Conservation (phyloP, 2,329 filamentous ascomycete genomes). For the Curvularia verruculosa region DNA sequence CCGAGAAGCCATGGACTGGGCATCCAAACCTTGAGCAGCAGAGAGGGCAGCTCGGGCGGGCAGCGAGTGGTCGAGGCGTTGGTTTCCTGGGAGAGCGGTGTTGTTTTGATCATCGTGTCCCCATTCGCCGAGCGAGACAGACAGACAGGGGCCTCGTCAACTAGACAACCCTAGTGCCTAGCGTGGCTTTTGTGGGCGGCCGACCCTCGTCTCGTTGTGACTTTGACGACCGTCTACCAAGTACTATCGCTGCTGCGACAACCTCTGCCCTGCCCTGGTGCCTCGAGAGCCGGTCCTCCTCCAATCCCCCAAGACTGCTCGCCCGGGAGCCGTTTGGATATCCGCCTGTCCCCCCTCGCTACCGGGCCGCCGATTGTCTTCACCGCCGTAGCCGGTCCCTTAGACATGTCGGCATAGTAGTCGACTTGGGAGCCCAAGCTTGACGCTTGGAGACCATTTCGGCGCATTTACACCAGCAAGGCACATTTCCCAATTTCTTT, state of each 20-base stretch:
- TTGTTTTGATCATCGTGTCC: conserved; percentile 26
- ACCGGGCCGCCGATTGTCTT: conserved; percentile 15
- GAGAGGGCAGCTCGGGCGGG: not conserved
- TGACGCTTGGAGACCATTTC: conserved; percentile 34
- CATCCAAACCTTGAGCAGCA: not conserved
- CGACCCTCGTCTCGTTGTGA: conserved; percentile 16
- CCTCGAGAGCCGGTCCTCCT: conserved; percentile 9
- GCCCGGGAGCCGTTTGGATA: not conserved
- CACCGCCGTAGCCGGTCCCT: conserved; percentile 26
- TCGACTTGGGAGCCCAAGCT: conserved; percentile 33
- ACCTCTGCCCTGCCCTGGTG: conserved; percentile 12
- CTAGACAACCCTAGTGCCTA: conserved; percentile 23
- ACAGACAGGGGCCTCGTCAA: conserved; percentile 19
- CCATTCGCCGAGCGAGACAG: conserved; percentile 16
- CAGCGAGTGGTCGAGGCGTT: conserved; percentile 13
- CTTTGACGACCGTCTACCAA: conserved; percentile 17
- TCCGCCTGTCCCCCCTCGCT: conserved; percentile 5
- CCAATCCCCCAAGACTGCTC: conserved; percentile 9
- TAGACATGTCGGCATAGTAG: conserved; percentile 41
- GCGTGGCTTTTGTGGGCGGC: conserved; percentile 25
- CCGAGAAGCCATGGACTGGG: conserved; percentile 9
- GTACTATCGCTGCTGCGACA: conserved; percentile 6
- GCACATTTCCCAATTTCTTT: conserved; percentile 1
- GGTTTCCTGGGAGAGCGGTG: conserved; percentile 24
- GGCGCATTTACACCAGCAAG: conserved; percentile 13